Evolutionary conservation across 1,284 basidiomycete genomes (phyloP).

Genomic region (Ustilago esculenta): DNA sequence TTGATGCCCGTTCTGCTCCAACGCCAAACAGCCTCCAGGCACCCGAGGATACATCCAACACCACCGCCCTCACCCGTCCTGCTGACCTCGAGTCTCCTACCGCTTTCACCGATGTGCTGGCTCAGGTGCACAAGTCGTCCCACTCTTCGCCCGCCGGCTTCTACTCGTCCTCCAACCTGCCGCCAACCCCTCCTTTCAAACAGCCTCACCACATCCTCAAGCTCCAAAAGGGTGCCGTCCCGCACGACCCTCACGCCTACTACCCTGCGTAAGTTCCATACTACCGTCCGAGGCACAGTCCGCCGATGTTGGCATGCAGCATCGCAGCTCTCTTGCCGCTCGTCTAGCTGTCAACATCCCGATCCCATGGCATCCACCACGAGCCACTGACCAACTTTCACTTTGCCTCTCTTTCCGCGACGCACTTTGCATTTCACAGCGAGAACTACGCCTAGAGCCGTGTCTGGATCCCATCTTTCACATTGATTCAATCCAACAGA

Average conservation of each 20-base stretch:
- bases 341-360: too few species aligned
- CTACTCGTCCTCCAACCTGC: conserved; percentile 61
- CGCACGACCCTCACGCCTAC: conserved; percentile 61
- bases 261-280: conserved; percentile 57
- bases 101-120: conserved; percentile 65
- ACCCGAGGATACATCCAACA: conserved; percentile 51
- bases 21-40: conserved; percentile 46
- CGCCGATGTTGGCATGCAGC: too few species aligned
- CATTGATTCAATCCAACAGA: too few species aligned
- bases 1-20: background rate
- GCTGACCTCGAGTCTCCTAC: conserved; percentile 60
- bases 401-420: background rate
- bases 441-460: conserved; percentile 48
- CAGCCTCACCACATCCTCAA: conserved; percentile 62
- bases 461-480: too few species aligned
- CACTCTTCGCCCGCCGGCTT: conserved; percentile 27
- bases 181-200: conserved; percentile 63
- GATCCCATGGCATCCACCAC: too few species aligned
- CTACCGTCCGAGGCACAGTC: too few species aligned
- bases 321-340: too few species aligned
- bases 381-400: conserved; percentile 2
- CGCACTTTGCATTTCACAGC: conserved; percentile 8
- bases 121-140: conserved; percentile 58
- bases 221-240: conserved; percentile 63
- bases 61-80: conserved; percentile 61